phyloP scores from a whole-genome alignment of 73 alveolate species.

The Paramecium tetraurelia region DNA sequence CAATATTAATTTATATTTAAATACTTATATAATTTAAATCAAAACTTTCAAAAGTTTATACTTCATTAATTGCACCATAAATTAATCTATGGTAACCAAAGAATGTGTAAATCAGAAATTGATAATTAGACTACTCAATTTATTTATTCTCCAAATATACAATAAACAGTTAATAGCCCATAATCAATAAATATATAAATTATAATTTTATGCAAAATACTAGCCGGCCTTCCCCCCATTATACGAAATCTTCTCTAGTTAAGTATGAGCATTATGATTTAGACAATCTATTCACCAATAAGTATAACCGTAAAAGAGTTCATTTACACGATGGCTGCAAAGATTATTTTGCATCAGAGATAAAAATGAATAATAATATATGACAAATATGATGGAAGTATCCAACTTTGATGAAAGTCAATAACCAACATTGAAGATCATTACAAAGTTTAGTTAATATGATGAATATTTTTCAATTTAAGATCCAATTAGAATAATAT shows the following conservation, averaged over 20 bases:
- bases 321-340: slow-evolving; percentile 5
- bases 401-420: background rate
- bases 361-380: background rate
- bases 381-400: slow-evolving; percentile 6
- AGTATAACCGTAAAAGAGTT: background rate
- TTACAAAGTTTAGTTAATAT: background rate
- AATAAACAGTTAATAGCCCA: background rate
- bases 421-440: background rate
- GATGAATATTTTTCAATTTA: background rate
- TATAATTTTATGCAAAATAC: background rate
- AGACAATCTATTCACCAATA: background rate
- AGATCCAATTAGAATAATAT: background rate
- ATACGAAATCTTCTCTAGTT: background rate
- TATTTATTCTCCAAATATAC: background rate
- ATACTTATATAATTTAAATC: background rate
- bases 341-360: background rate
- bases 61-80: background rate
- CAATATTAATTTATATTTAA: no score
- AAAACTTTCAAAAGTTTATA: background rate
- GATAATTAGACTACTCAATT: background rate
- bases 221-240: background rate
- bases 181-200: background rate
- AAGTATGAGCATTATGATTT: background rate
- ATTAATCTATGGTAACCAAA: no score
- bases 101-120: background rate